Percentiles rank a stretch among this genome's conserved stretches.
Evolutionary conservation across 225 moss, liverwort and hornwort genomes (phyloP).

Genomic region (Pseudisothecium myosuroides): DNA sequence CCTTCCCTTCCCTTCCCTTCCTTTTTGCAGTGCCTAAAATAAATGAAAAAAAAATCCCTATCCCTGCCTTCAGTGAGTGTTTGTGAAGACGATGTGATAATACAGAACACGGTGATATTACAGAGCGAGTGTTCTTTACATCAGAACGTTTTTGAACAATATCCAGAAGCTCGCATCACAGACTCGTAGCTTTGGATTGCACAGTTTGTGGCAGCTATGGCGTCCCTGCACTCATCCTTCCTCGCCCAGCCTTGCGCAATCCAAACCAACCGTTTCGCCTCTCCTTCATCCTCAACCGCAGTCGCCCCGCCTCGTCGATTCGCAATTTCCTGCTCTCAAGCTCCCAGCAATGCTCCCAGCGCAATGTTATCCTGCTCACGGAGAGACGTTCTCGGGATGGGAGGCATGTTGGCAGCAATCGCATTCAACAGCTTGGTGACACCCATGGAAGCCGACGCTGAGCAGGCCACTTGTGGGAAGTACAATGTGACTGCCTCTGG

Average conservation of each 20-base stretch:
- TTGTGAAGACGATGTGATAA: background rate
- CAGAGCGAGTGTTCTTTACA: background rate
- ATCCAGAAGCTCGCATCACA: background rate
- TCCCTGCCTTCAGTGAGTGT: background rate
- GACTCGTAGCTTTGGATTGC: background rate
- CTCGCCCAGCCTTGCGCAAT: background rate
- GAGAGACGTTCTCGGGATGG: slow-evolving; percentile 32
- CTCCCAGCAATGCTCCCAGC: background rate
- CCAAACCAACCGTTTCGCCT: background rate
- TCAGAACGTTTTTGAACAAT: background rate
- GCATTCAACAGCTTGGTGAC: background rate
- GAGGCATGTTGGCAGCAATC: slow-evolving; percentile 8
- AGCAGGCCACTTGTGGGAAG: slow-evolving; percentile 23
- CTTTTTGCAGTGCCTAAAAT: background rate
- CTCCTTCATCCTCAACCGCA: background rate
- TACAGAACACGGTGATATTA: background rate
- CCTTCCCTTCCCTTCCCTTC: background rate
- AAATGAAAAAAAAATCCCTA: background rate
- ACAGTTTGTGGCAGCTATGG: slow-evolving; percentile 1
- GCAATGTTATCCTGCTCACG: slow-evolving; percentile 11
- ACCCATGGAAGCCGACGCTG: slow-evolving; percentile 23
- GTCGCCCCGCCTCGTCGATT: background rate
- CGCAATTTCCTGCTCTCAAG: background rate
- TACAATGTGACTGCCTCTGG: slow-evolving; percentile 57
- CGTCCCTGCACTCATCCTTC: background rate